Percentiles rank a stretch among this genome's conserved stretches.
These are phyloP conservation scores for Ascoidea asiatica DNA, from an alignment of 805 yeast genomes.

Conservation along the genomic window DNA sequence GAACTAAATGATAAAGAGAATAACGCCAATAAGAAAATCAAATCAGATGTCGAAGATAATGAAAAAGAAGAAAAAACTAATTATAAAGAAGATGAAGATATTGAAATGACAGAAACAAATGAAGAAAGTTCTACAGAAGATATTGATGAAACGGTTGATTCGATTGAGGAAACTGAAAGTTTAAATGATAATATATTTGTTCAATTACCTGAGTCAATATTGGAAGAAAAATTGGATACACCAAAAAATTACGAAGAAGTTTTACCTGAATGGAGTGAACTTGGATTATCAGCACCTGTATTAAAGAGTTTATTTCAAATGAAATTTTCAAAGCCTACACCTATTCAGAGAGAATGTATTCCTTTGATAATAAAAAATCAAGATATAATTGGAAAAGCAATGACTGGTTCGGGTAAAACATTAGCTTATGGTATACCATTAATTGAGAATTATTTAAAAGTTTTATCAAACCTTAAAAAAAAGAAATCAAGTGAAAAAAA, in stretches of 20 bases:
- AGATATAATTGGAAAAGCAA: slow-evolving; percentile 91
- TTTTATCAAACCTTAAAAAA: slow-evolving; percentile 17
- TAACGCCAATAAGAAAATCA: slow-evolving; percentile 10
- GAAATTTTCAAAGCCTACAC: slow-evolving; percentile 63
- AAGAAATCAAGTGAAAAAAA: slow-evolving; percentile 6
- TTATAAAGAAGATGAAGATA: slow-evolving; percentile 11
- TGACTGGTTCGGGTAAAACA: slow-evolving; percentile 97
- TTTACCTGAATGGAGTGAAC: slow-evolving; percentile 47
- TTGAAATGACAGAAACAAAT: slow-evolving; percentile 4
- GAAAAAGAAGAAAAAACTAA: slow-evolving; percentile 13
- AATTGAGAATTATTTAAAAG: slow-evolving; percentile 38
- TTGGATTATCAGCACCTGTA: slow-evolving; percentile 37
- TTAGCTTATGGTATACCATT: slow-evolving; percentile 92
- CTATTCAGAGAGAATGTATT: slow-evolving; percentile 64
- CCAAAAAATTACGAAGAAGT: slow-evolving; percentile 18
- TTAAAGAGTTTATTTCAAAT: slow-evolving; percentile 47
- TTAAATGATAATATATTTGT: slow-evolving; percentile 15
- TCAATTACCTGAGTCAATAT: background rate
- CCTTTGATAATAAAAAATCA: slow-evolving; percentile 61
- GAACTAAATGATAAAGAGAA: slow-evolving; percentile 12
- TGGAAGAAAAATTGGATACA: background rate
- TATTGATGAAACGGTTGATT: slow-evolving; percentile 8
- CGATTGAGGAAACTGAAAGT: slow-evolving; percentile 4
- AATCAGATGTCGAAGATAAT: slow-evolving; percentile 13
- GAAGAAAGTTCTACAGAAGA: slow-evolving; percentile 11